Percentiles rank a stretch among this genome's conserved stretches.
phyloP scores from a whole-genome alignment of 2,329 filamentous ascomycete genomes.

The Microdochium paspali region DNA sequence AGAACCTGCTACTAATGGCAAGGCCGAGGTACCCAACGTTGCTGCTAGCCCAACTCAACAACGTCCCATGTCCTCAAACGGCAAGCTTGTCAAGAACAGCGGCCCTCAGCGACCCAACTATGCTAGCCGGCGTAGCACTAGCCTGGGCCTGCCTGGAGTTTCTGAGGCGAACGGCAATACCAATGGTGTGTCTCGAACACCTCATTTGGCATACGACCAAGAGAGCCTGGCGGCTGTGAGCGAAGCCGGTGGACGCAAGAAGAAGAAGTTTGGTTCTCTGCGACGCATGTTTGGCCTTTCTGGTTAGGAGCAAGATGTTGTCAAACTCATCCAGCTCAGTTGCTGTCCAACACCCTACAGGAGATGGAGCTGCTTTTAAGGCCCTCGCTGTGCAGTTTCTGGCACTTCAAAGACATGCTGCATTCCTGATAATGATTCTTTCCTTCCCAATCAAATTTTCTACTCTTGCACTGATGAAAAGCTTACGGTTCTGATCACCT shows the following conservation, averaged over 20 bases:
- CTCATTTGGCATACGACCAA: conserved; percentile 5
- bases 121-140: conserved; percentile 13
- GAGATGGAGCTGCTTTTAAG: no score
- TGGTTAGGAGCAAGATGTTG: conserved; percentile 26
- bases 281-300: conserved; percentile 47
- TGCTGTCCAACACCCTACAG: no score
- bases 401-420: no score
- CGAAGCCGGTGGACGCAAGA: conserved; percentile 13
- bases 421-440: no score
- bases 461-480: no score
- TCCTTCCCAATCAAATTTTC: no score
- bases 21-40: conserved; percentile 15
- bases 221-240: conserved; percentile 5
- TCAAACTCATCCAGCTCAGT: no score
- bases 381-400: no score
- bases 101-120: background rate
- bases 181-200: conserved; percentile 9
- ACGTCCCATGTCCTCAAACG: conserved; percentile 4
- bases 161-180: conserved; percentile 27
- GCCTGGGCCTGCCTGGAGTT: conserved; percentile 19
- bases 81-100: conserved; percentile 4
- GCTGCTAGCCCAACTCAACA: conserved; percentile 6
- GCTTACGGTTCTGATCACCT: no score
- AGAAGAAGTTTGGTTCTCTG: conserved; percentile 47
- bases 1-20: conserved; percentile 20